phyloP scores from a whole-genome alignment of 2,329 filamentous ascomycete genomes.

The Calonectria ilicicola region DNA sequence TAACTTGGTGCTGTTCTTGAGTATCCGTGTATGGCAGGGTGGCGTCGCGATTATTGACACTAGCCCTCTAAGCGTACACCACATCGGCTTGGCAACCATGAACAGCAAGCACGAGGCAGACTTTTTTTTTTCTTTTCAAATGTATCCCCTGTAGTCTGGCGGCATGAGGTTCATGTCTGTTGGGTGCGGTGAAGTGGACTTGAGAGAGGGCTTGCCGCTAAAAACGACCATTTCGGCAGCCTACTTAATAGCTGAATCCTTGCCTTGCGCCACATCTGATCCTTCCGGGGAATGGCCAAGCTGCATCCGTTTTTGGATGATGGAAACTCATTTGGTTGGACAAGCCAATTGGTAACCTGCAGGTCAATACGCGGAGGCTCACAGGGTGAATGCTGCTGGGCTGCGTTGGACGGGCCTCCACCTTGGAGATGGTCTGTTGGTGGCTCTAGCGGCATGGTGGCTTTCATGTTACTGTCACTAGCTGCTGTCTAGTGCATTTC shows the following conservation, averaged over 20 bases:
- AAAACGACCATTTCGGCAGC: neutral
- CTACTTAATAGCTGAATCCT: neutral
- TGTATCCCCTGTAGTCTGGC: no score
- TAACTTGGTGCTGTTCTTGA: neutral
- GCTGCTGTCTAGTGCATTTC: neutral
- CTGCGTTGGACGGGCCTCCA: no score
- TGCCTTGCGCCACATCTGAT: neutral
- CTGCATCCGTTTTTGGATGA: neutral
- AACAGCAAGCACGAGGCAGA: neutral
- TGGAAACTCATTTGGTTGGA: neutral
- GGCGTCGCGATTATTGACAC: neutral
- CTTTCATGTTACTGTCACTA: neutral
- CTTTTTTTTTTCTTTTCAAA: no score
- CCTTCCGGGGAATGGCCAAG: neutral
- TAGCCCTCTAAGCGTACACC: neutral
- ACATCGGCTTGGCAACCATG: neutral
- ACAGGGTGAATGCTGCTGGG: neutral
- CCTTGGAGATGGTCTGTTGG: no score
- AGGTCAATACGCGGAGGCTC: neutral
- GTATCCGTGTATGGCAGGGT: neutral
- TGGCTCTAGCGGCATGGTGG: neutral
- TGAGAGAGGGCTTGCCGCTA: neutral
- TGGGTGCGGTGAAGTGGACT: neutral
- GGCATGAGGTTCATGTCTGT: no score
- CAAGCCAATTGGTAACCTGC: neutral